Conservation (phyloP, 108 stramenopile species). For the Skeletonema costatum region DNA sequence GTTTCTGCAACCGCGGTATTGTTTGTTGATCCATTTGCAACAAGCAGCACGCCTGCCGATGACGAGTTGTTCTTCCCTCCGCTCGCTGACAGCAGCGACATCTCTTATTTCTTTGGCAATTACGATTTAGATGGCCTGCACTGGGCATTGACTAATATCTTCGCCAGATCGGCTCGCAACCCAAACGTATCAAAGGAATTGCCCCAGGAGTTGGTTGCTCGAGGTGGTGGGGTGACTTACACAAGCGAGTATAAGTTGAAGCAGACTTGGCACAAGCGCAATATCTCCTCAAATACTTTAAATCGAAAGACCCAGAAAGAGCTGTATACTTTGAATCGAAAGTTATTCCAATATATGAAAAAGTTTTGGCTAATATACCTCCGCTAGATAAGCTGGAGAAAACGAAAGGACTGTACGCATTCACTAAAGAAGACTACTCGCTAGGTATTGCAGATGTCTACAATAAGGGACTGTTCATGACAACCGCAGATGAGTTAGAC, state of each 20-base stretch:
- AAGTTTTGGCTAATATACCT: constrained; percentile 50
- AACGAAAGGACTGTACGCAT: constrained; percentile 63
- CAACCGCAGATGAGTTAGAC: constrained; percentile 40
- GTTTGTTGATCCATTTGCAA: not conserved
- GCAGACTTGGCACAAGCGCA: constrained; percentile 61
- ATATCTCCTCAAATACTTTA: constrained; percentile 46
- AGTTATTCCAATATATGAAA: constrained; percentile 54
- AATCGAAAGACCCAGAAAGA: constrained; percentile 24
- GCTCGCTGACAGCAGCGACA: constrained; percentile 50
- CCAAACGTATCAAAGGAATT: constrained; percentile 31
- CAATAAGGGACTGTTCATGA: constrained; percentile 56
- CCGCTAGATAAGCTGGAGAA: constrained; percentile 43
- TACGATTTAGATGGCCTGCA: constrained; percentile 64
- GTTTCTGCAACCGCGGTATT: not conserved
- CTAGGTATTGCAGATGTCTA: constrained; percentile 54
- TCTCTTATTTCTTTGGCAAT: constrained; percentile 53
- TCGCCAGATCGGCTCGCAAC: constrained; percentile 45
- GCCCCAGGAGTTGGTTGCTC: constrained; percentile 31
- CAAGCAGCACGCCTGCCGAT: constrained; percentile 4
- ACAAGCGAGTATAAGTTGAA: constrained; percentile 65
- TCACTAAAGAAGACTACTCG: constrained; percentile 49
- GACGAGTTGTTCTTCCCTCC: constrained; percentile 58
- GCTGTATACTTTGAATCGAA: constrained; percentile 37
- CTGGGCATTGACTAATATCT: constrained; percentile 57
- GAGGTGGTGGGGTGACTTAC: constrained; percentile 66